phyloP scores from a whole-genome alignment of 176 grass and related monocot species.

The Metroxylon sagu region DNA sequence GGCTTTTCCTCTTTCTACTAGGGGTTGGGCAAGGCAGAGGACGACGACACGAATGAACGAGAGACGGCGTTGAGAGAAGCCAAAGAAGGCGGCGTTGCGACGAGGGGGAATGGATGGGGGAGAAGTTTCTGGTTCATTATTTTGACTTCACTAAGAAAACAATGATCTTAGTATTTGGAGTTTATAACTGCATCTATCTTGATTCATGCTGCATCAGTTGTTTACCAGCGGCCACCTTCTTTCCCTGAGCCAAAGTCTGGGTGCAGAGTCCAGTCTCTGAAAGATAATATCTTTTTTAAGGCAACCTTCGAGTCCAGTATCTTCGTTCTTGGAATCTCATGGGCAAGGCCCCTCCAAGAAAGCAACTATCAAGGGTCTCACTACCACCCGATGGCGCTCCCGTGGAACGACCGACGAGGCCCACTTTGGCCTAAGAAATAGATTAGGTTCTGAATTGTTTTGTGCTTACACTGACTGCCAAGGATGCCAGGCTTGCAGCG shows the following conservation, averaged over 20 bases:
- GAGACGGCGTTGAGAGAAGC: constrained; percentile 59
- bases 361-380: too few species aligned
- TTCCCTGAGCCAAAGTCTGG: constrained; percentile 40
- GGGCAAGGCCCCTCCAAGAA: too few species aligned
- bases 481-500: too few species aligned
- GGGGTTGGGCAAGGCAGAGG: constrained; percentile 42
- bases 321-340: too few species aligned
- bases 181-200: constrained; percentile 46
- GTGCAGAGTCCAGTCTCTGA: constrained; percentile 17
- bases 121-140: constrained; percentile 40
- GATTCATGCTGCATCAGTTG: constrained; percentile 53
- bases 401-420: too few species aligned
- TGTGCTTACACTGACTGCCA: too few species aligned
- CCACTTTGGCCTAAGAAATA: too few species aligned
- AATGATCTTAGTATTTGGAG: constrained; percentile 51
- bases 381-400: too few species aligned
- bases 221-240: constrained; percentile 36
- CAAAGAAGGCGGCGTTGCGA: constrained; percentile 42
- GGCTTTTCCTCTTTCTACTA: background rate
- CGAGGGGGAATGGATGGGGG: constrained; percentile 54
- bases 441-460: too few species aligned
- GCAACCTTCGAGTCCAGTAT: too few species aligned
- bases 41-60: constrained; percentile 48
- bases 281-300: too few species aligned
- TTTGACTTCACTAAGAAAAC: constrained; percentile 29